These are phyloP conservation scores for Penicillium sp. DNA, from an alignment of 2,329 filamentous ascomycete species.

Conservation along the genomic window DNA sequence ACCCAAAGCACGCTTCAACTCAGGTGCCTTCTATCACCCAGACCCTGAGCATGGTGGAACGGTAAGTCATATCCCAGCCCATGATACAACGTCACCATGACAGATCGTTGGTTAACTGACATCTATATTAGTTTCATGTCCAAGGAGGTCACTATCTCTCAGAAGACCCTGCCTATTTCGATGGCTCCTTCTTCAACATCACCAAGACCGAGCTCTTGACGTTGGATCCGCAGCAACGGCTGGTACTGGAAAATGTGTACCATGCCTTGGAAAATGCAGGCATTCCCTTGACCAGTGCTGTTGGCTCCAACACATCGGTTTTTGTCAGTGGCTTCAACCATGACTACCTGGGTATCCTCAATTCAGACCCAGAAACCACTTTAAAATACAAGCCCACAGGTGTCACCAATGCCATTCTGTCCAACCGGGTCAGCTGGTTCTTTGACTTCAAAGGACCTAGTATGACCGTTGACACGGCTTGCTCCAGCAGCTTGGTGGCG, in stretches of 20 bases:
- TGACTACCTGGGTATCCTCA: constrained; percentile 25
- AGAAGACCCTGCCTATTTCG: constrained; percentile 28
- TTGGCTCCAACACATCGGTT: constrained; percentile 29
- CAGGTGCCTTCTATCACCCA: constrained; percentile 40
- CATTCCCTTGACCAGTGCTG: constrained; percentile 22
- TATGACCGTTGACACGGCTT: constrained; percentile 42
- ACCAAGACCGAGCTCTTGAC: constrained; percentile 26
- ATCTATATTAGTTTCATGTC: constrained; percentile 16
- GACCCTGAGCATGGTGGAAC: constrained; percentile 36
- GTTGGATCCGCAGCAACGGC: constrained; percentile 35
- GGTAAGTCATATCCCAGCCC: constrained; percentile 15
- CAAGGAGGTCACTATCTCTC: constrained; percentile 30
- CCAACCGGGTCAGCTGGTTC: constrained; percentile 26
- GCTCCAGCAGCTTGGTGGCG: constrained; percentile 39
- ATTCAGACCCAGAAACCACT: constrained; percentile 21
- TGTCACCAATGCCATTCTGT: constrained; percentile 19
- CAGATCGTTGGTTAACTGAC: background rate
- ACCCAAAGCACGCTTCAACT: constrained; percentile 37
- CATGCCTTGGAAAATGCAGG: constrained; percentile 35
- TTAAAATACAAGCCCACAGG: constrained; percentile 26
- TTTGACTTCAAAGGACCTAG: constrained; percentile 30
- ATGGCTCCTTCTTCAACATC: constrained; percentile 34
- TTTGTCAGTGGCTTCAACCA: constrained; percentile 28
- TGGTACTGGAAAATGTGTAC: constrained; percentile 34
- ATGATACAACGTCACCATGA: background rate